A percentile compares a stretch with the other conserved stretches of the same genome.
phyloP scores from a whole-genome alignment of 2,329 filamentous ascomycete species.

The Aspergillus oerlinghausenensis region DNA sequence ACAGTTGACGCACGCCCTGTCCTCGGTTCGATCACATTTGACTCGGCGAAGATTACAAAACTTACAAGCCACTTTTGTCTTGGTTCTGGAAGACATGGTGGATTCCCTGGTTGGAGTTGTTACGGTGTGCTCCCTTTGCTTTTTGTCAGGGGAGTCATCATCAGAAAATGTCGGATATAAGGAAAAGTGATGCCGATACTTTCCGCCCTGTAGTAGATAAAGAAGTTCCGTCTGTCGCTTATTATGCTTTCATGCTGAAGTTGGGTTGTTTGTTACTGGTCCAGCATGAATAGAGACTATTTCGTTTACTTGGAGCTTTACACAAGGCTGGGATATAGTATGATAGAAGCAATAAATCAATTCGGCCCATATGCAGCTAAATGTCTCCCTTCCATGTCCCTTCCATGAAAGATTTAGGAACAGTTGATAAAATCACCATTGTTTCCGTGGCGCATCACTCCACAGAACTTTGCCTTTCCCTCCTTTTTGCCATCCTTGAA shows the following conservation, averaged over 20 bases:
- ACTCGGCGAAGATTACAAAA: slow-evolving; percentile 5
- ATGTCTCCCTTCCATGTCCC: neutral
- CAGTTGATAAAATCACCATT: neutral
- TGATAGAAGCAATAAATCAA: neutral
- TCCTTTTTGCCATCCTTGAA: neutral
- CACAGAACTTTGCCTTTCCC: neutral
- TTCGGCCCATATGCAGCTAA: neutral
- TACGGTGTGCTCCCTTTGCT: no score
- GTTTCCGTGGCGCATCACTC: slow-evolving; percentile 1
- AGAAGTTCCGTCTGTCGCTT: neutral
- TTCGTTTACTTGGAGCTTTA: neutral
- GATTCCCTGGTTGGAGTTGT: no score
- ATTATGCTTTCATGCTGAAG: neutral
- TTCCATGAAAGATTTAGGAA: neutral
- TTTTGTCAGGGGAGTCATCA: no score
- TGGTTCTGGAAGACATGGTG: neutral
- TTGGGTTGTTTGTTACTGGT: neutral
- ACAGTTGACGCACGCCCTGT: slow-evolving; percentile 2
- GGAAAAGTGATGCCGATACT: no score
- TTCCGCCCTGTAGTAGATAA: no score
- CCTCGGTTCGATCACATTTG: slow-evolving; percentile 6
- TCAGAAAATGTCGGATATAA: no score
- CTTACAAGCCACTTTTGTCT: slow-evolving; percentile 7
- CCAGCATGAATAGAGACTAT: neutral
- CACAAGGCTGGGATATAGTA: no score